Evolutionary conservation across 202 grass and related monocot species (phyloP), one percentile per base, ranked within the genome.

Genomic region (Digitaria exilis): DNA sequence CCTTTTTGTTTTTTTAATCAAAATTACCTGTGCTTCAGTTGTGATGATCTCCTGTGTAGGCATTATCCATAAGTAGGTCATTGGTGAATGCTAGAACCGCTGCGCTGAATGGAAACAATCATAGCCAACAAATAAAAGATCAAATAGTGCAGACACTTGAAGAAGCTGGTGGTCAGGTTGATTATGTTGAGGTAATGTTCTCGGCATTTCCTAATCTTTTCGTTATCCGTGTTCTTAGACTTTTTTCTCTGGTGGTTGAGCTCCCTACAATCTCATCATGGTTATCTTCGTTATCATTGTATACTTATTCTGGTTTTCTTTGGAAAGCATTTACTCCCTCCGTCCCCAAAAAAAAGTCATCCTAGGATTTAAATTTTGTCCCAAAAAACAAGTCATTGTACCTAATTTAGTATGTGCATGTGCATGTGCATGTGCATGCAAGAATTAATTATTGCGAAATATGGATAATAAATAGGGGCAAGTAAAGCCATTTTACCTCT

Each of bases 121-220:
- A 51, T 83, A 70, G 85, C 74, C 19, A 91, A 83, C 84, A 92
- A 83, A 58, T 98, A 62, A 91, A 91, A 82, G 54, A 90, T 74
- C 66, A 81, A 73, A 84, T 98, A 48, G 34, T 90, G 37, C 80
- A 85, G 50, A 65, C 68, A 42, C n/a, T 98, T 26, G 73, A 83
- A 62, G 77, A 84, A 82, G 81, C 89, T 85, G 90, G 87, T 4
- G 89, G 96, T 80, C 88, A 46, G 78, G 87, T 95, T 85, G 96
- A 98, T 60, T 98, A 92, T 90, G 96, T 92, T 76, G 90, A 95
- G 96, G 92, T 98, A 90, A 86, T 62, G 2, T 37, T 77, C 26
- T 3, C 17, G 26, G 22, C 0, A 6, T 61, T 63, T 60, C 9
- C 24, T 39, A 39, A 21, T 9, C 57, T 28, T n/a, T 35, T 63